Evolutionary conservation across 345 rosid species (phyloP).

Genomic region (Corchorus capsularis): DNA sequence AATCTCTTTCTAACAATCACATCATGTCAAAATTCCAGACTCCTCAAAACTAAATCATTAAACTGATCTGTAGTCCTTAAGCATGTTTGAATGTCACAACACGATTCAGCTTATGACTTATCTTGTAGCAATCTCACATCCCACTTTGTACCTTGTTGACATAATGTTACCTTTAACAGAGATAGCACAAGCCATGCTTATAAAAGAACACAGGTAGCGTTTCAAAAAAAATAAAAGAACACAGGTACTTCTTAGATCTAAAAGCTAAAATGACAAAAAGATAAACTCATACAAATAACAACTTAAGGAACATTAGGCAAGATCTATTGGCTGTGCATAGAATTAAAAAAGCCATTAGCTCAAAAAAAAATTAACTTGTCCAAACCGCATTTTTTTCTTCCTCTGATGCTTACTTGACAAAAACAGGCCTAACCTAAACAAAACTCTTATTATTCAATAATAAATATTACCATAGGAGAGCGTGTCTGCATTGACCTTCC

Average conservation of each 20-base stretch:
- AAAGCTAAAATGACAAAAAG: background rate
- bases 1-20: background rate
- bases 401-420: background rate
- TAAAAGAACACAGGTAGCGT: background rate
- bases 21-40: background rate
- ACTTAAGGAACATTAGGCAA: constrained; percentile 7
- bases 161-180: background rate
- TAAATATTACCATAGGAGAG: constrained; percentile 41
- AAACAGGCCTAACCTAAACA: constrained; percentile 9
- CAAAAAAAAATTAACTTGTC: constrained; percentile 1
- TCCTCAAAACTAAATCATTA: background rate
- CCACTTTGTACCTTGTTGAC: background rate
- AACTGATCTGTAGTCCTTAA: background rate
- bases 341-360: background rate
- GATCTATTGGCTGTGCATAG: background rate
- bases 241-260: background rate
- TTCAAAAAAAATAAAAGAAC: no score
- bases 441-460: background rate
- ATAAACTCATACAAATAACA: background rate
- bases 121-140: background rate
- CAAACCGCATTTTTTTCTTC: constrained; percentile 2
- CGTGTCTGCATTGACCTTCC: constrained; percentile 40
- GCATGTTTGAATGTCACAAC: background rate
- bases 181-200: background rate
- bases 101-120: background rate